Percentiles rank a stretch among this genome's conserved stretches.
Conservation (phyloP, 2,329 filamentous ascomycete genomes). For the Claviceps sorghi region DNA sequence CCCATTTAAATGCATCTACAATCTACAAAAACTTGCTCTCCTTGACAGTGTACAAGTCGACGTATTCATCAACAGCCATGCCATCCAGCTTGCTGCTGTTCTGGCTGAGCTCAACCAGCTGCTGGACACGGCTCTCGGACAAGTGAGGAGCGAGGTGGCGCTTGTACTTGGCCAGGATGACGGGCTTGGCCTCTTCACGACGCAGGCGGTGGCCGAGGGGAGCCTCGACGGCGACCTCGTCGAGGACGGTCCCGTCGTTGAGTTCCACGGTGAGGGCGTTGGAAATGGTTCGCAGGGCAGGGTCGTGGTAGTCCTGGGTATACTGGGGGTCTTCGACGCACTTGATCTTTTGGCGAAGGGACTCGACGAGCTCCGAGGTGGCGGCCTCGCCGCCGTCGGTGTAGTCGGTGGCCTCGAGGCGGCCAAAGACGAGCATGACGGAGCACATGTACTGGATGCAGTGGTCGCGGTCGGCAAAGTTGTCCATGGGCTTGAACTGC, state of each 20-base stretch:
- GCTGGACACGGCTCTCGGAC: slow-evolving; percentile 58
- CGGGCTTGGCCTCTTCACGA: slow-evolving; percentile 92
- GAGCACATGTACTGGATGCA: slow-evolving; percentile 99
- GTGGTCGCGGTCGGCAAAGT: slow-evolving; percentile 98
- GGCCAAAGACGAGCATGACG: slow-evolving; percentile 90
- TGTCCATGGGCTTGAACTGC: slow-evolving; percentile 99
- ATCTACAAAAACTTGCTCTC: slow-evolving; percentile 41
- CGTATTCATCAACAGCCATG: slow-evolving; percentile 81
- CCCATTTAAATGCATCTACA: not conserved
- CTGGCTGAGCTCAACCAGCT: slow-evolving; percentile 68
- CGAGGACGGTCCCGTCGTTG: slow-evolving; percentile 82
- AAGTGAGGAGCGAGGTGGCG: slow-evolving; percentile 80
- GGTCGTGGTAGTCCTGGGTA: slow-evolving; percentile 91
- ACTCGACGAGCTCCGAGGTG: slow-evolving; percentile 76
- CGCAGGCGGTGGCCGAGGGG: slow-evolving; percentile 84
- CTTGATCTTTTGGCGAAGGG: slow-evolving; percentile 80
- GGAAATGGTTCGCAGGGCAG: slow-evolving; percentile 83
- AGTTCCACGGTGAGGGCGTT: slow-evolving; percentile 92
- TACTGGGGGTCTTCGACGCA: slow-evolving; percentile 95
- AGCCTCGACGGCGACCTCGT: slow-evolving; percentile 85
- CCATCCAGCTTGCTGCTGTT: slow-evolving; percentile 61
- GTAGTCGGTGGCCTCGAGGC: slow-evolving; percentile 88
- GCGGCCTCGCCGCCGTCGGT: slow-evolving; percentile 84
- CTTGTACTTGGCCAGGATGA: slow-evolving; percentile 92
- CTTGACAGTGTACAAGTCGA: slow-evolving; percentile 62